These are phyloP conservation scores for Astrocystis sublimbata DNA, from an alignment of 495 filamentous ascomycete genomes.

Conservation along the genomic window DNA sequence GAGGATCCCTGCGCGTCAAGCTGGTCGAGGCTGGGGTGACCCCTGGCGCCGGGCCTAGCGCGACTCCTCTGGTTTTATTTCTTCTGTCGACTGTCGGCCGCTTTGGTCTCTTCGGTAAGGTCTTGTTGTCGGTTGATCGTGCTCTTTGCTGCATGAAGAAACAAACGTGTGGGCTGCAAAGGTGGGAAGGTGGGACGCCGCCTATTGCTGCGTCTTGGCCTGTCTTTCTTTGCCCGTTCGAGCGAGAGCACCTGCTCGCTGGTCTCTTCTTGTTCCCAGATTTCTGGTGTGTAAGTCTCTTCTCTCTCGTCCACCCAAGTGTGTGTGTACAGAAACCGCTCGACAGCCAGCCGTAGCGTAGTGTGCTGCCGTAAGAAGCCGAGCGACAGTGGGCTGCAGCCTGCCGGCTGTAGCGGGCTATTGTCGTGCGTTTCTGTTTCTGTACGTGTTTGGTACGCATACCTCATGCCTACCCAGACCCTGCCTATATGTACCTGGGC, in stretches of 20 bases:
- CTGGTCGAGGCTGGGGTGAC: conserved; percentile 3
- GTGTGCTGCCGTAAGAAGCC: too few species aligned
- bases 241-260: too few species aligned
- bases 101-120: neutral
- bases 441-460: too few species aligned
- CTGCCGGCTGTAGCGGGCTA: too few species aligned
- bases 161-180: conserved; percentile 10
- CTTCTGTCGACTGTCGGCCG: conserved; percentile 8
- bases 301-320: conserved; percentile 3
- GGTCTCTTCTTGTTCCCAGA: neutral
- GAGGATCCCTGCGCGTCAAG: conserved; percentile 11
- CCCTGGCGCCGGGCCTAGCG: conserved; percentile 10
- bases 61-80: conserved; percentile 8
- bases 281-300: neutral
- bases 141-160: conserved; percentile 15
- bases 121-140: neutral
- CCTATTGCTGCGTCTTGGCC: neutral
- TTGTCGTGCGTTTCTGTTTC: too few species aligned
- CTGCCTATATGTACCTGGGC: too few species aligned
- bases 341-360: too few species aligned
- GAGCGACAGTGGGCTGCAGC: too few species aligned
- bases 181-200: conserved; percentile 5
- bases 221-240: too few species aligned
- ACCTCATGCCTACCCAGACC: too few species aligned
- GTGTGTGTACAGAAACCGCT: too few species aligned